Base-by-base conservation (phyloP, 139 green algal species). In the Coelastrella sp. region DNA sequence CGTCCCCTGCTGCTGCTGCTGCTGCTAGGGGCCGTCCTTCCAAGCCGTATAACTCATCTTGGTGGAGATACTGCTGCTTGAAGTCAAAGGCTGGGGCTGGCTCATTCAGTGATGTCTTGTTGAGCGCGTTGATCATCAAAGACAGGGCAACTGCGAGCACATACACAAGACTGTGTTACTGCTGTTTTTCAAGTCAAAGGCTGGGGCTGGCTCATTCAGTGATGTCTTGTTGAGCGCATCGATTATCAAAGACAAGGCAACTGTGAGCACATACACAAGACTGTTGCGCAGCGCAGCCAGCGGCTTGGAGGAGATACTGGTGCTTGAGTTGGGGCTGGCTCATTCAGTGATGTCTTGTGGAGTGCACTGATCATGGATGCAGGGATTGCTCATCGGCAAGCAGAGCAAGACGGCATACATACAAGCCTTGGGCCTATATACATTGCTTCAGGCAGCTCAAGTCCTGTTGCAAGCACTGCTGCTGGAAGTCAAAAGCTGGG, bases 1-100 rank as follows among this genome's bases (percentile, higher is more conserved):
- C 32, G n/a, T 11, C 56, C 47, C 11, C 89, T 65, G 11, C 60
- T 82, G 57, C 74, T 65, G 11, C 60, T 82, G 57, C 74, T 22
- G 82, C 64, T 54, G 23, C 88, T 11, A 85, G 54, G 2, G 95
- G 96, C 5, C 96, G 92, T 4, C 96, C 96, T 73, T 98, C 96
- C 57, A 96, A 23, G 5, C 96, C 96, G 84, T 96, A 95, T 66
- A 98, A 86, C 91, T 96, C 90, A 1, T 96, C 93, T 82, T 96
- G 96, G 76, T 97, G 95, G 3, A 96, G n/a, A 66, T 98, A 98
- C 19, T 97, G 92, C 47, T 87, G 65, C 0, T 47, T 47, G 23
- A 75, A 90, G 89, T 97, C 93, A 92, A 98, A 98, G 0, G 54
- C 11, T 32, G 32, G 66, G 10, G 23, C 74, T 47, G 75, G 22